These are phyloP conservation scores for Epicoccum sorghinum DNA, from an alignment of 2,329 filamentous ascomycete genomes.

Conservation along the genomic window DNA sequence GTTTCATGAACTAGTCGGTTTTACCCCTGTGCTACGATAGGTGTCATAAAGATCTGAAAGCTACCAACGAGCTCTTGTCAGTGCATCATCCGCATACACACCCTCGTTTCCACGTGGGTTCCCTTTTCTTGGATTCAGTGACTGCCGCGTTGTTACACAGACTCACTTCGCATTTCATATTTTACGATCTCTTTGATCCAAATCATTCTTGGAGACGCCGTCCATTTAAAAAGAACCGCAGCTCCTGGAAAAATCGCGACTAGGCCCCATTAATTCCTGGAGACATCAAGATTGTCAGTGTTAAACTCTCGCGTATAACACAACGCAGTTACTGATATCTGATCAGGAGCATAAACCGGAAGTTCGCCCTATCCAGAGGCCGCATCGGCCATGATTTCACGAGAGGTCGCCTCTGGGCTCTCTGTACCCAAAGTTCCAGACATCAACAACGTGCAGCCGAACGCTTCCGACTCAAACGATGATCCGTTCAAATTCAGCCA, in stretches of 20 bases:
- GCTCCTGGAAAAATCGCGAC: too few relatives aligned
- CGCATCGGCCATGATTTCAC: neutral
- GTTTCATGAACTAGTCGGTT: neutral
- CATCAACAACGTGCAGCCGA: slow-evolving; percentile 15
- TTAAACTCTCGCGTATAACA: too few relatives aligned
- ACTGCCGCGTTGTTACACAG: too few relatives aligned
- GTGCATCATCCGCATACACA: neutral
- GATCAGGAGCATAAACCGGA: neutral
- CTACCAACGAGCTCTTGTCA: neutral
- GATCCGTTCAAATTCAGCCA: slow-evolving; percentile 44
- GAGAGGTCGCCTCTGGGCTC: neutral
- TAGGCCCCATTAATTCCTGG: too few relatives aligned
- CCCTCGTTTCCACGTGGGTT: neutral
- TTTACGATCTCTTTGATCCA: too few relatives aligned
- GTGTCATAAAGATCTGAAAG: slow-evolving; percentile 1
- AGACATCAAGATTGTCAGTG: too few relatives aligned
- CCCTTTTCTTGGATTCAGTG: neutral
- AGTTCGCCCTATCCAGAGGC: too few relatives aligned
- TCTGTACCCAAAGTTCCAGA: neutral
- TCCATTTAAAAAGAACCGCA: too few relatives aligned
- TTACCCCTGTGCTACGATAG: neutral
- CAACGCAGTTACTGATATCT: neutral
- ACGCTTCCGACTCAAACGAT: slow-evolving; percentile 7
- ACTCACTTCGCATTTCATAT: too few relatives aligned
- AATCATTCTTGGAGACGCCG: too few relatives aligned